phyloP scores from a whole-genome alignment of 176 grass and related monocot species.

The Oryza brachyantha region DNA sequence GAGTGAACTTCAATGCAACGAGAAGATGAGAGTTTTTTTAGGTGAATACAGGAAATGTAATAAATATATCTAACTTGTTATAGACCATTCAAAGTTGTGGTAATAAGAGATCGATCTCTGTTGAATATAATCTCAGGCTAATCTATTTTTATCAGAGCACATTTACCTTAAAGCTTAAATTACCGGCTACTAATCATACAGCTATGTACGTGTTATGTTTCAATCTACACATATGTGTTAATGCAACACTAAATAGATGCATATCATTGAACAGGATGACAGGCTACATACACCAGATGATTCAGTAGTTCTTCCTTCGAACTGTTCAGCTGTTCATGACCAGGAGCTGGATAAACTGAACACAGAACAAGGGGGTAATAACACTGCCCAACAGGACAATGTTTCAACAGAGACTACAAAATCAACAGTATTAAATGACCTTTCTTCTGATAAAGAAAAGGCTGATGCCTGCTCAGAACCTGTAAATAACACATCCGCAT shows the following conservation, averaged over 20 bases:
- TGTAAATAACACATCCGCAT: conserved; percentile 38
- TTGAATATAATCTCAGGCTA: background rate
- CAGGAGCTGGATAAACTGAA: conserved; percentile 26
- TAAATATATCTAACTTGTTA: background rate
- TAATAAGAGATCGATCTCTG: background rate
- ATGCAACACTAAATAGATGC: conserved; percentile 33
- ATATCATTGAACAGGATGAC: conserved; percentile 54
- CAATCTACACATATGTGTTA: conserved; percentile 19
- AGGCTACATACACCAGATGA: conserved; percentile 40
- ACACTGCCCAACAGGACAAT: conserved; percentile 45
- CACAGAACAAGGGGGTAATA: conserved; percentile 27
- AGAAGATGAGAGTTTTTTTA: background rate
- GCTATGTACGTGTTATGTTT: background rate
- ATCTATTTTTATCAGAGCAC: background rate
- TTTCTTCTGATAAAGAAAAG: conserved; percentile 67
- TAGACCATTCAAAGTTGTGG: background rate
- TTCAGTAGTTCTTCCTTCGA: conserved; percentile 39
- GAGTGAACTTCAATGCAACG: background rate
- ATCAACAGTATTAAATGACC: conserved; percentile 54
- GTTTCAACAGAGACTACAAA: conserved; percentile 54
- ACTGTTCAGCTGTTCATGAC: conserved; percentile 23
- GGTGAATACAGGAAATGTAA: background rate
- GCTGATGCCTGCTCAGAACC: conserved; percentile 53
- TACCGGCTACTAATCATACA: background rate
- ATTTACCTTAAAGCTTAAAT: background rate